phyloP scores from a whole-genome alignment of 352 stramenopile species.

The Pythium apleroticum region DNA sequence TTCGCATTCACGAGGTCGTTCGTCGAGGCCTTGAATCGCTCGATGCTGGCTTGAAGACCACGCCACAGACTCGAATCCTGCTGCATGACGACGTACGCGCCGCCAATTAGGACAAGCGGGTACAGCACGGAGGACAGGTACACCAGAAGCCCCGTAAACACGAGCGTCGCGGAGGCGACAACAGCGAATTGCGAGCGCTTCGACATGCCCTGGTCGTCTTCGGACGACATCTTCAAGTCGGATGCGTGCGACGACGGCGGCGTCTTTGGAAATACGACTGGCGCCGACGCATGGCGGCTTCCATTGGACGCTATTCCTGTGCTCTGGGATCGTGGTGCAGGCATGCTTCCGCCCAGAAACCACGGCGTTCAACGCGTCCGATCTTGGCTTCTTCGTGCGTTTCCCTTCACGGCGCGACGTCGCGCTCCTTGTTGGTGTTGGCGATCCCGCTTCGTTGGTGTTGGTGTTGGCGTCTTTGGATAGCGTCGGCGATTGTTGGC shows the following conservation, averaged over 20 bases:
- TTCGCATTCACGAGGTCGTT: conserved; percentile 8
- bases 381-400: not conserved
- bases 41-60: conserved; percentile 1
- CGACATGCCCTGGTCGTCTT: conserved; percentile 17
- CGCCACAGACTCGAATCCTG: conserved; percentile 19
- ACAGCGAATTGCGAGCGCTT: conserved; percentile 22
- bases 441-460: not conserved
- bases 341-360: not conserved
- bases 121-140: conserved; percentile 30
- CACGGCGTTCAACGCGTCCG: not conserved
- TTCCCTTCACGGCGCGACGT: not conserved
- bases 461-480: not conserved
- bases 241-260: not conserved
- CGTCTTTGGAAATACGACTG: not conserved
- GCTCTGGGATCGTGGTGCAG: not conserved
- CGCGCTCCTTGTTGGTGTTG: not conserved
- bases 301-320: conserved; percentile 12
- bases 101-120: conserved; percentile 20
- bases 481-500: not conserved
- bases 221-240: not conserved
- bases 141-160: conserved; percentile 27
- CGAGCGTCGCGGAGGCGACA: conserved; percentile 19
- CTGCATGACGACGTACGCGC: conserved; percentile 26
- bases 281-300: not conserved
- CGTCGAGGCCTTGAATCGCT: not conserved